Evolutionary conservation across 2,329 filamentous ascomycete species (phyloP), one percentile per base, ranked within the genome.

Genomic region (Neofusicoccum cordaticola): DNA sequence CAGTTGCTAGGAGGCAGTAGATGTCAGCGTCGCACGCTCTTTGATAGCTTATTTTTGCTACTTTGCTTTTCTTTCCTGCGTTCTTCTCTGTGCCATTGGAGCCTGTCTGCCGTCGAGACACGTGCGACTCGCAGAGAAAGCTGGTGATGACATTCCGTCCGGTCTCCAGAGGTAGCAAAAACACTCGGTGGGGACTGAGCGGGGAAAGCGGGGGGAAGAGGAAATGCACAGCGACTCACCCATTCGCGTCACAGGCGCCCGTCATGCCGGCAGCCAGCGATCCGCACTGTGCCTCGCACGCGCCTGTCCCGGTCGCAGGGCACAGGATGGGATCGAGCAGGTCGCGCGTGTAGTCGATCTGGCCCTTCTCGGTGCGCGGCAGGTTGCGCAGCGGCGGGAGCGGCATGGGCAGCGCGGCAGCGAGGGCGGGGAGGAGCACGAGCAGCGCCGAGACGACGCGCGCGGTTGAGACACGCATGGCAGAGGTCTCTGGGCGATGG

Each of bases 321-420:
- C 61, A 63, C n/a, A 63, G 48, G 17, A 63, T 56, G 35, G 61
- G 61, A 3, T 56, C 50, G 3, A 63, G 48, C 5, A 63, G 39
- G 17, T 63, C 61, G 39, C 50, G 61, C 37, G 61, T 53, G 50
- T 63, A 63, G 45, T 62, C 58, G 37, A 51, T 62, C n/a, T 42
- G 22, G 34, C 58, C 58, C 35, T 62, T 62, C 19, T 13, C 17
- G 39, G 52, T 39, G 52, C 52, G 52, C 39, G 52, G 52, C 17
- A 57, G 52, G 52, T 57, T 57, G 52, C 52, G 52, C 52, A 57
- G 11, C 37, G 52, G 22, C 22, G 52, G 52, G 1, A 57, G 39
- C 3, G 47, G 47, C 35, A 62, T 52, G 2, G 58, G 58, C 8
- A 51, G 45, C 8, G 58, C 37, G 7, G 19, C 19, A 22, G 45